Base-by-base conservation (phyloP, 2,329 filamentous ascomycete species). In the Venturia carpophila region DNA sequence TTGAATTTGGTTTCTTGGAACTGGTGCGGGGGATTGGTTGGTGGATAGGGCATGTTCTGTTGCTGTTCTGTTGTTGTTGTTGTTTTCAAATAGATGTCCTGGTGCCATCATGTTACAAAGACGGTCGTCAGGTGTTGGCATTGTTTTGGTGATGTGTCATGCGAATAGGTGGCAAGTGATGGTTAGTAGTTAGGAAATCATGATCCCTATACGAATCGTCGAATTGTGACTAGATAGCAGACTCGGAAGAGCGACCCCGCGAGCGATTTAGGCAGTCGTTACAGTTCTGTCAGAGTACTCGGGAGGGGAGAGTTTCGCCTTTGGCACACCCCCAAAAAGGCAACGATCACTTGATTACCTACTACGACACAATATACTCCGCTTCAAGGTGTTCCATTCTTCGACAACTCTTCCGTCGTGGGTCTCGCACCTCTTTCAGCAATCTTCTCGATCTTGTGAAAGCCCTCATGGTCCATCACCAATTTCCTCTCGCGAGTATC, bases 401-500 rank as follows among this genome's bases (percentile, higher is more conserved):
- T 34, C 52, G 37, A 9, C 5, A 39, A 30, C 17, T 37, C 52
- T 21, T 58, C 30, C 9, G 5, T 37, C 15, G 19, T 19, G 2
- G 52, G 52, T 27, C 37, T 58, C 19, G 3, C 27, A 58, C 30
- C 52, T 58, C 52, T 58, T 7, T 37, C 52, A 4, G 30, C 30
- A 13, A 58, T 58, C 17, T 37, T 58, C 27, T 58, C 30, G 21
- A 58, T 27, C 19, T 58, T 58, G 30, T 37, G 30, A n/a, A 58
- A 58, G 17, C 52, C 52, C 52, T 58, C 30, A n/a, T 58, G 52
- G 19, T 58, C 19, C 52, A 58, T 58, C 1, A 62, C 60, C 60
- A 43, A 67, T 68, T 75, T 75, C 64, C 73, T 69, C 47, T 69
- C 68, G 19, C 68, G 71, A 69, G 78, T 76, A 9, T 75, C 75